Evolutionary conservation across 768 basidiomycete genomes (phyloP), one percentile per base, ranked within the genome.

Genomic region (Cubamyces sp.): DNA sequence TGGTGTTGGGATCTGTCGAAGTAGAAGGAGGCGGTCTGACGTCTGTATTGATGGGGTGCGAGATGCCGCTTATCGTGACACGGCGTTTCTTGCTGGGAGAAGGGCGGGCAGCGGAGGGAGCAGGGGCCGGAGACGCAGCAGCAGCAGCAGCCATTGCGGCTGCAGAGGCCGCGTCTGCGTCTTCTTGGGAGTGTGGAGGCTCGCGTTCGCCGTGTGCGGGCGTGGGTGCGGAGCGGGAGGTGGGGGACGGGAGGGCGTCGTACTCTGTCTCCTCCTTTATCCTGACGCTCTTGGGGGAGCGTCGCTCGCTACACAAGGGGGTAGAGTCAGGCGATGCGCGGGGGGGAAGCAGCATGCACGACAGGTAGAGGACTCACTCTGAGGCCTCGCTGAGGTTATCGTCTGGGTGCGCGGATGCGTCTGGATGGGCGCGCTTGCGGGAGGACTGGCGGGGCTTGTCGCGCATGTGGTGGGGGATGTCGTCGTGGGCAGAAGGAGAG

Each of bases 191-290:
- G n/a, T 19, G 46, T 15, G 40, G 56, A 12, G 39, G 30, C 18
- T 64, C 48, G 57, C 57, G 57, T 9, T 58, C 48, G 40, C 14
- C 55, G 34, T 52, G 48, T 16, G 40, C 51, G 15, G 70, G 30
- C 11, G 65, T 59, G n/a, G 62, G 55, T 26, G 65, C 65, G 49
- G 64, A 55, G 5, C 48, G 60, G 9, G 79, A 75, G 1, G 81
- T 75, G 18, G 76, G 70, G 30, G 63, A 59, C 6, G 76, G 72
- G 23, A 77, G 60, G 71, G 76, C 75, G 39, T 83, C 84, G 43
- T 79, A 77, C 65, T 87, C 86, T 49, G 80, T 77, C 71, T 90
- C 88, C 66, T 87, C 79, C 75, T 91, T 91, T 71, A 91, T 76
- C 28, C 76, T 80, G 53, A 84, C 74, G 25, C 76, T 64, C 23